Evolutionary conservation across 148 eudicot species (phyloP).

Genomic region (Vaccinium corymbosum): DNA sequence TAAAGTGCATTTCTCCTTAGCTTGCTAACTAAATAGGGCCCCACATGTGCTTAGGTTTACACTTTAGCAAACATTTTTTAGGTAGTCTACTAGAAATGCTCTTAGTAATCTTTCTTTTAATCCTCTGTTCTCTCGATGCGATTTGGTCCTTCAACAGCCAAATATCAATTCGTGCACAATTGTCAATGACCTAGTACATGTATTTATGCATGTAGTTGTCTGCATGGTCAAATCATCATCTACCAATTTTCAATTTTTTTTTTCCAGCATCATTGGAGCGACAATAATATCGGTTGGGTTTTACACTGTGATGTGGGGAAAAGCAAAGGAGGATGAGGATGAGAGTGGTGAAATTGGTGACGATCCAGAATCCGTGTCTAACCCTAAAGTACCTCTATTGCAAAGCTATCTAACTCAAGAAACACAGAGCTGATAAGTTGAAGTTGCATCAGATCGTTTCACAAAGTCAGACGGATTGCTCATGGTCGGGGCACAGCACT

Average conservation of each 20-base stretch:
- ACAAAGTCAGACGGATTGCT: not conserved
- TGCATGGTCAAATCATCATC: not conserved
- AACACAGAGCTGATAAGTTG: not conserved
- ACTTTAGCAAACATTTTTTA: no score
- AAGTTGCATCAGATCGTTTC: not conserved
- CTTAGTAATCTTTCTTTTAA: not conserved
- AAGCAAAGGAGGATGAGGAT: slow-evolving; percentile 35
- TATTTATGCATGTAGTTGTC: not conserved
- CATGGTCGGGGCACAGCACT: not conserved
- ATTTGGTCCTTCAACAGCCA: not conserved
- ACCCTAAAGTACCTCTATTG: slow-evolving; percentile 31
- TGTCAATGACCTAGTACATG: not conserved
- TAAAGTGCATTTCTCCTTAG: no score
- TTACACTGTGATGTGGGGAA: slow-evolving; percentile 59
- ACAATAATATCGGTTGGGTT: slow-evolving; percentile 43
- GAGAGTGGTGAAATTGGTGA: slow-evolving; percentile 13
- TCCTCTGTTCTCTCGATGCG: not conserved
- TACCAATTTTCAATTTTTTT: not conserved
- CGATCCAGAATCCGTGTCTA: slow-evolving; percentile 28
- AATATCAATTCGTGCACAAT: not conserved
- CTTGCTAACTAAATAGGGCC: no score
- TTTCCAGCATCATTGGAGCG: slow-evolving; percentile 45
- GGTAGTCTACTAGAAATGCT: no score
- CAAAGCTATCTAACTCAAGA: slow-evolving; percentile 11
- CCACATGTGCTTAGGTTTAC: no score